Evolutionary conservation across 2,329 filamentous ascomycete genomes (phyloP), one percentile per base, ranked within the genome.

Genomic region (Acrodontium crateriforme): DNA sequence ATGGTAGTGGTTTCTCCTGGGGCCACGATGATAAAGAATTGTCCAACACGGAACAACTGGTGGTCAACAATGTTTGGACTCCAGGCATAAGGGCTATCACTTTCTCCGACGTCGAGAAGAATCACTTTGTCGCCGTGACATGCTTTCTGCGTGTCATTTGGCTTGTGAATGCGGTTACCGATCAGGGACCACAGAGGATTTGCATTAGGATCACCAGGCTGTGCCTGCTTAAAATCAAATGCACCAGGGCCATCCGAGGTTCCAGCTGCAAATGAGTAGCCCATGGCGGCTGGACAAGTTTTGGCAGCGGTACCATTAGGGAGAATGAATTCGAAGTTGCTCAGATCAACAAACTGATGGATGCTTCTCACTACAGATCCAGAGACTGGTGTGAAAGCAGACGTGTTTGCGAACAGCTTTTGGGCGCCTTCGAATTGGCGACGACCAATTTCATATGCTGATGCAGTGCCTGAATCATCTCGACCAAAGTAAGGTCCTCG

Each of bases 181-280:
- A 91, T 82, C 6, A 81, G 60, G 14, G 64, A 62, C 87, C 87
- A 94, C 3, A 94, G 57, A 0, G 83, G 83, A 38, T 79, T 85
- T 13, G 67, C 69, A 21, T 75, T 68, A 0, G 82, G 76, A n/a
- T 70, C 63, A 17, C 74, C 75, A 0, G 76, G 75, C 39, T 80
- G 70, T 39, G 84, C 85, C 49, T 95, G 87, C 2, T 81, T 89
- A 50, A 95, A 94, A 54, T 95, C 87, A 45, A 93, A 92, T 0
- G 74, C 74, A 1, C 87, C 87, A 0, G 87, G 85, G 5, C 87
- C 83, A 50, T 95, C 87, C 0, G 82, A 81, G 0, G 87, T 95
- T 8, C 87, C 87, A 1, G 81, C 87, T 0, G 87, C 87, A 49
- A 95, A 95, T 0, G 80, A 85, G 50, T 89, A 92, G 5, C 87